Percentiles rank a stretch among this genome's conserved stretches.
These are phyloP conservation scores for Krasilnikovozyma curviuscula DNA, from an alignment of 768 basidiomycete species.

Conservation along the genomic window DNA sequence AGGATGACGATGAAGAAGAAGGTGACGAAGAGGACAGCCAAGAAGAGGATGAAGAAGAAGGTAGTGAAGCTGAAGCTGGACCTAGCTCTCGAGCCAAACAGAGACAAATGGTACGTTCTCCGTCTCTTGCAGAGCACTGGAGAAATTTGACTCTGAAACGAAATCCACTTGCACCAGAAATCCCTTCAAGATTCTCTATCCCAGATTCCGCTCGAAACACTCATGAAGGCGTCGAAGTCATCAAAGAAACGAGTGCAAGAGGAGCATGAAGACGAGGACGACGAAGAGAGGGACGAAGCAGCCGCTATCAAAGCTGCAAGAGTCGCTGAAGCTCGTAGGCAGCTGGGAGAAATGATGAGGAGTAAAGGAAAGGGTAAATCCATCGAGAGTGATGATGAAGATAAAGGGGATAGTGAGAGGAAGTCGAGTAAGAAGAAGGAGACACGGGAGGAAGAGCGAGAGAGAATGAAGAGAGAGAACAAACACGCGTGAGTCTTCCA, in stretches of 20 bases:
- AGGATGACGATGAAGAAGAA: constrained; percentile 11
- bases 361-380: constrained; percentile 8
- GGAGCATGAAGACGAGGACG: constrained; percentile 14
- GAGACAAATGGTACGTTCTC: no score
- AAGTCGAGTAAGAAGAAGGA: constrained; percentile 31
- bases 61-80: constrained; percentile 15
- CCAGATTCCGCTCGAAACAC: constrained; percentile 7
- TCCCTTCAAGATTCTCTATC: constrained; percentile 1
- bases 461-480: constrained; percentile 41
- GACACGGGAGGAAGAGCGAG: constrained; percentile 27
- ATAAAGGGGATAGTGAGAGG: constrained; percentile 15
- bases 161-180: no score
- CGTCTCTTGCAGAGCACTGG: constrained; percentile 12
- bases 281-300: constrained; percentile 25
- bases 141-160: no score
- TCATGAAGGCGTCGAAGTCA: constrained; percentile 22
- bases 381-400: constrained; percentile 2
- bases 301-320: constrained; percentile 3
- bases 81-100: constrained; percentile 19
- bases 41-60: neutral
- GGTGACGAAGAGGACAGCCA: constrained; percentile 6
- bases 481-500: constrained; percentile 63
- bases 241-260: constrained; percentile 24
- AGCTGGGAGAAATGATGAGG: constrained; percentile 5
- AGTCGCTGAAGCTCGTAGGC: constrained; percentile 6